A percentile compares a stretch with the other conserved stretches of the same genome.
These are phyloP conservation scores for Trametes cubensis DNA, from an alignment of 768 basidiomycete species.

Conservation along the genomic window DNA sequence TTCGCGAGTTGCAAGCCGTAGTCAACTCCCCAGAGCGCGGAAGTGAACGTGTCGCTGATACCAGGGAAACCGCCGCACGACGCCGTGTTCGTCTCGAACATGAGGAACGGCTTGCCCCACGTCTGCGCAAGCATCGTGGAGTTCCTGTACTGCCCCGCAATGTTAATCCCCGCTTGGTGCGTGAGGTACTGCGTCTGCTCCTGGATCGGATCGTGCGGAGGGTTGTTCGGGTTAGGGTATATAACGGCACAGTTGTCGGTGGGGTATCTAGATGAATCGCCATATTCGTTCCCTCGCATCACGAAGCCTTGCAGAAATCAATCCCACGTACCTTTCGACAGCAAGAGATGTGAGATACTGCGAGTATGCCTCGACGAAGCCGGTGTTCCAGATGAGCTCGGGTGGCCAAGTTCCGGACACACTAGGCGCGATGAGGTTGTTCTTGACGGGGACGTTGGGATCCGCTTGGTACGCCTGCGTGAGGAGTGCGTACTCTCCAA, in stretches of 20 bases:
- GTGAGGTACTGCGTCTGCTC: slow-evolving; percentile 48
- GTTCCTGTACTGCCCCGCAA: slow-evolving; percentile 43
- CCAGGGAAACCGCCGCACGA: slow-evolving; percentile 58
- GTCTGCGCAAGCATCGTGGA: slow-evolving; percentile 39
- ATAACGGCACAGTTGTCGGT: slow-evolving; percentile 38
- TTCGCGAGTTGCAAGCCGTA: slow-evolving; percentile 52
- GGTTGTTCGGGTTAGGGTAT: slow-evolving; percentile 29
- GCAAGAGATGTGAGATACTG: slow-evolving; percentile 47
- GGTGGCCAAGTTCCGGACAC: slow-evolving; percentile 58
- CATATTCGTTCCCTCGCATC: neutral
- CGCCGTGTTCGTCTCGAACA: slow-evolving; percentile 59
- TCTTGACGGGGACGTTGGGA: slow-evolving; percentile 41
- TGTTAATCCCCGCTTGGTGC: slow-evolving; percentile 42
- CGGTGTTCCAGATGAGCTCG: slow-evolving; percentile 54
- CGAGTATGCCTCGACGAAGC: slow-evolving; percentile 48
- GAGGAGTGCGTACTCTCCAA: slow-evolving; percentile 52
- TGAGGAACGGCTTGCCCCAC: slow-evolving; percentile 44
- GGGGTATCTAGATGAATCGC: slow-evolving; percentile 37
- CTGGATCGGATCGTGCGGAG: slow-evolving; percentile 38
- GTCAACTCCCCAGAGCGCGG: slow-evolving; percentile 54
- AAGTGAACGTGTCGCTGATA: slow-evolving; percentile 51
- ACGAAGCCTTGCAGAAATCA: neutral
- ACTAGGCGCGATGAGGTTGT: slow-evolving; percentile 65
- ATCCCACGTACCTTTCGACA: slow-evolving; percentile 53
- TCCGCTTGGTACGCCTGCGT: slow-evolving; percentile 48